These are phyloP conservation scores for Vigna reflexopilosa DNA, from an alignment of 306 rosid genomes.

Conservation along the genomic window DNA sequence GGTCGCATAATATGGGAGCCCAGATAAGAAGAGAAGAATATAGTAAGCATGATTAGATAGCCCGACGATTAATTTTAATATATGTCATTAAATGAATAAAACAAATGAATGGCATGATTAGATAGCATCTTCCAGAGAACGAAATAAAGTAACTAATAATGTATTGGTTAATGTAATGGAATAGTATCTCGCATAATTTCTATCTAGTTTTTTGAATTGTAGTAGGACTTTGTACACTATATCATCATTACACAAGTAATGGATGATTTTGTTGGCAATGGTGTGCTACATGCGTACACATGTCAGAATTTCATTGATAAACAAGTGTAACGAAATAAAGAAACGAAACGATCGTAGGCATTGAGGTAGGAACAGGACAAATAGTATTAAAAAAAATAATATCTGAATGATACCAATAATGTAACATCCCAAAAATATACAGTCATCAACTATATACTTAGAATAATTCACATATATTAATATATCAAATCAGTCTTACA, in stretches of 20 bases:
- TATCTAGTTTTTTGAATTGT: constrained; percentile 7
- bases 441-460: too few species aligned
- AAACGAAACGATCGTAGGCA: constrained; percentile 15
- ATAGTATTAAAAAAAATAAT: background rate
- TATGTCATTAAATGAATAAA: background rate
- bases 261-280: background rate
- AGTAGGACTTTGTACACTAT: background rate
- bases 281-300: constrained; percentile 17
- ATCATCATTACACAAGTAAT: background rate
- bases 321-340: constrained; percentile 1
- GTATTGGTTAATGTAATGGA: background rate
- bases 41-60: background rate
- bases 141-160: constrained; percentile 25
- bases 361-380: background rate
- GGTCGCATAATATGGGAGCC: background rate
- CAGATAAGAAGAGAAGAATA: background rate
- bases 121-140: background rate
- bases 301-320: background rate
- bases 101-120: background rate
- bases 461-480: too few species aligned
- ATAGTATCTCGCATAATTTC: background rate
- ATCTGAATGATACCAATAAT: too few species aligned
- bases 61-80: background rate
- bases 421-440: too few species aligned
- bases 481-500: too few species aligned